Conservation (phyloP, 768 basidiomycete genomes). For the Lenzites betulinus region DNA sequence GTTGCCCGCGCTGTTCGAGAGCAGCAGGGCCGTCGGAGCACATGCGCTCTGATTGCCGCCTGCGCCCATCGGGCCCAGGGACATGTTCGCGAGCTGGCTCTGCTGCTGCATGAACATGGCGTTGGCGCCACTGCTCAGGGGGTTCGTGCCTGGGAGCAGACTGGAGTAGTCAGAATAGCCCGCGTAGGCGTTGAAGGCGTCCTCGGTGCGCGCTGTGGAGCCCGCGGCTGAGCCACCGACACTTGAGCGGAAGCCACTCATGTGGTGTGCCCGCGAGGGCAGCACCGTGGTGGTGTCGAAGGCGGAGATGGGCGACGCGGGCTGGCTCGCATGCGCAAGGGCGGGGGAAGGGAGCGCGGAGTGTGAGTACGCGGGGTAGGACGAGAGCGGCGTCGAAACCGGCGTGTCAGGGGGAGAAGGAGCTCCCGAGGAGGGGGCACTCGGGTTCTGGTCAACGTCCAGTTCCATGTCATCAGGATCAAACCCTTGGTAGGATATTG, state of each 20-base stretch:
- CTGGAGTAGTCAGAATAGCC: slow-evolving; percentile 67
- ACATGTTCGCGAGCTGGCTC: slow-evolving; percentile 45
- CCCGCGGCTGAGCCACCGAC: slow-evolving; percentile 32
- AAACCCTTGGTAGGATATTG: slow-evolving; percentile 44
- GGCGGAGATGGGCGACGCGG: slow-evolving; percentile 44
- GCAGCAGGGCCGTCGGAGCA: slow-evolving; percentile 67
- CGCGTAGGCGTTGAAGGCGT: slow-evolving; percentile 70
- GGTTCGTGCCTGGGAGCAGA: slow-evolving; percentile 52
- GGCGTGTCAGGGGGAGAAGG: slow-evolving; percentile 48
- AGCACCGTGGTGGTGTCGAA: slow-evolving; percentile 59
- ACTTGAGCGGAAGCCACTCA: slow-evolving; percentile 37
- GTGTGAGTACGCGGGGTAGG: slow-evolving; percentile 32
- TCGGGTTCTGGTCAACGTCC: slow-evolving; percentile 51
- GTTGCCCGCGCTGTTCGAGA: slow-evolving; percentile 45
- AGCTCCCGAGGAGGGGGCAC: slow-evolving; percentile 36
- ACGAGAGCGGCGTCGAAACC: slow-evolving; percentile 43
- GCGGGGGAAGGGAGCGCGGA: slow-evolving; percentile 31
- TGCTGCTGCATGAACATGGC: slow-evolving; percentile 31
- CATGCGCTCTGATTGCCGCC: slow-evolving; percentile 42
- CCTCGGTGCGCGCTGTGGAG: slow-evolving; percentile 37
- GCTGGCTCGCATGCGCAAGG: slow-evolving; percentile 34
- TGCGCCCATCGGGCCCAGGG: slow-evolving; percentile 27
- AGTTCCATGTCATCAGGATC: slow-evolving; percentile 86
- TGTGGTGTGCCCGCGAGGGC: slow-evolving; percentile 41
- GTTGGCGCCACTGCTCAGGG: slow-evolving; percentile 14